Evolutionary conservation across 179 eudicot species (phyloP).

Genomic region (Spinacia oleracea): DNA sequence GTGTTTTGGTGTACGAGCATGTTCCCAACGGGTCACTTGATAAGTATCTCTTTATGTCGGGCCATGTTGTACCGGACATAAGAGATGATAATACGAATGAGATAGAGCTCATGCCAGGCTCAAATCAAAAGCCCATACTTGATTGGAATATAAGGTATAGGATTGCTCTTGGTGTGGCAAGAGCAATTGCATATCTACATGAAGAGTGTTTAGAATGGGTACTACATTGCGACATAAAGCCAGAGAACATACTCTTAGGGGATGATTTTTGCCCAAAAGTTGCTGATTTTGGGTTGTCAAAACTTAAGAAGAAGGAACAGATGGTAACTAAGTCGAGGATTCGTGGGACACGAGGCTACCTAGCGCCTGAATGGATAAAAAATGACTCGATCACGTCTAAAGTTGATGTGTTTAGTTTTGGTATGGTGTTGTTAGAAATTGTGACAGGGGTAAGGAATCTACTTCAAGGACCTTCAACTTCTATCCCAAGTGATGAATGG

Average conservation of each 20-base stretch:
- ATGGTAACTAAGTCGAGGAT: constrained; percentile 60
- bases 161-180: constrained; percentile 78
- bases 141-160: constrained; percentile 86
- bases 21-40: constrained; percentile 84
- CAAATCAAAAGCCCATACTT: constrained; percentile 46
- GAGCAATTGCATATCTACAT: constrained; percentile 87
- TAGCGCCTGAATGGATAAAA: constrained; percentile 85
- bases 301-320: constrained; percentile 75
- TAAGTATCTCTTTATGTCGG: constrained; percentile 47
- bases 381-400: constrained; percentile 68
- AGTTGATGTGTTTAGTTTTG: constrained; percentile 86
- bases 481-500: constrained; percentile 70
- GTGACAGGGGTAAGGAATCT: constrained; percentile 66
- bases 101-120: background rate
- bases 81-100: constrained; percentile 6
- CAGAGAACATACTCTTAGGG: constrained; percentile 81
- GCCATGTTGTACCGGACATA: constrained; percentile 10
- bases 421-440: constrained; percentile 75
- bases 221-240: constrained; percentile 83
- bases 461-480: constrained; percentile 40
- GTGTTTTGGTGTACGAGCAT: constrained; percentile 75
- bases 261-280: constrained; percentile 90
- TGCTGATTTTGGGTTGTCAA: constrained; percentile 82
- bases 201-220: constrained; percentile 92
- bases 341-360: constrained; percentile 87